Conservation (phyloP, 2,329 filamentous ascomycete species). For the Colletotrichum ledebouriae region DNA sequence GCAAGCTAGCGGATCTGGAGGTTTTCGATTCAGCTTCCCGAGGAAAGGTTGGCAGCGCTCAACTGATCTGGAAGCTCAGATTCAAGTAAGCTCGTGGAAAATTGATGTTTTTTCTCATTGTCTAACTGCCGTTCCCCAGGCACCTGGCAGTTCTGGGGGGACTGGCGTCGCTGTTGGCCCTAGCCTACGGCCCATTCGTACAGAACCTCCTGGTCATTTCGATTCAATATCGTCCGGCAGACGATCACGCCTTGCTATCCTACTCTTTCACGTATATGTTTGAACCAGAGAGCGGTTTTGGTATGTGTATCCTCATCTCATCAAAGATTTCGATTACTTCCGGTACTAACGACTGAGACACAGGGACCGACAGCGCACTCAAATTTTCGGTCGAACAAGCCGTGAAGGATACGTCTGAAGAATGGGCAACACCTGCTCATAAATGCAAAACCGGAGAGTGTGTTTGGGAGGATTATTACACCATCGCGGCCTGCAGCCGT, state of each 20-base stretch:
- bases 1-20: conserved; percentile 33
- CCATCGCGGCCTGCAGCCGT: conserved; percentile 14
- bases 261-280: not conserved
- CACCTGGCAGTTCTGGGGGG: conserved; percentile 34
- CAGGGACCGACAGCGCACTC: conserved; percentile 13
- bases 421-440: conserved; percentile 5
- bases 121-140: conserved; percentile 1
- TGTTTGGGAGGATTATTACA: conserved; percentile 8
- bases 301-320: not conserved
- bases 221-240: not conserved
- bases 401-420: not conserved
- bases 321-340: not conserved
- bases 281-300: not conserved
- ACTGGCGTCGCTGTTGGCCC: conserved; percentile 28
- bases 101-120: not conserved
- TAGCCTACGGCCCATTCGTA: conserved; percentile 37
- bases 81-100: conserved; percentile 26
- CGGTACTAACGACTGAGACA: not conserved
- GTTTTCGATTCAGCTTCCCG: conserved; percentile 34
- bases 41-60: conserved; percentile 26
- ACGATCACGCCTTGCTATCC: not conserved
- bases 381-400: conserved; percentile 4
- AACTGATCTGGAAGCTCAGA: conserved; percentile 32
- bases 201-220: conserved; percentile 23
- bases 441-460: conserved; percentile 23